Base-by-base conservation (phyloP, 805 yeast species). In the Myxozyma lipomycoides region DNA sequence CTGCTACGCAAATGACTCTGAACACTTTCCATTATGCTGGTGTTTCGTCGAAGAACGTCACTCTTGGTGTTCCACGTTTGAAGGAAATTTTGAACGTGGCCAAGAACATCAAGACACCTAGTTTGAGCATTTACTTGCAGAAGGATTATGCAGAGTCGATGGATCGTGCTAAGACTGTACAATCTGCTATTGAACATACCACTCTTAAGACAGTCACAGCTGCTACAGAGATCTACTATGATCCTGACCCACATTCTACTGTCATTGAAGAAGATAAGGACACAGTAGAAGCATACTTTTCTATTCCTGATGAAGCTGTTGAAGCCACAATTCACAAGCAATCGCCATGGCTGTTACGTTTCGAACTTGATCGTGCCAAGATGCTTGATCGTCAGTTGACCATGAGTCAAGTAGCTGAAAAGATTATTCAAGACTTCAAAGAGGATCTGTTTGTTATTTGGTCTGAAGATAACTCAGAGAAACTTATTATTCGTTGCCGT, bases 391-490 rank as follows among this genome's bases (percentile, higher is more conserved):
- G 93, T 70, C 96, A 93, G 70, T 78, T 93, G 67, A 87, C 96
- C 3, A 93, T 95, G 97, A 86, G 95, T 59, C 96, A 93, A 73
- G 98, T 93, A 49, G 97, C 98, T 24, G 95, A 89, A 62, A 89
- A 84, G 75, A 93, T 93, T 55, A 84, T 89, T 58, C 90, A 86
- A 65, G 84, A 86, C 57, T 93, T 93, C 69, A 95, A 90, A 48
- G 95, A 89, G 62, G 98, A 93, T 71, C 73, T 93, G 72, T 93
- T 91, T 64, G 96, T 93, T 37, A 93, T 93, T 65, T 93, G 98
- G 98, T 88, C 97, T 43, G 98, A 95, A 76, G 99, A 93, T 75
- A 91, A 93, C 64, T 96, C 97, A 40, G 97, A 91, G 61, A 90
- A 89, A 70, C 83, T 93, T 70, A 84, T 93, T 56, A 86, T 93